Evolutionary conservation across 768 basidiomycete species (phyloP), one percentile per base, ranked within the genome.

Genomic region (Phaeotremella skinneri): DNA sequence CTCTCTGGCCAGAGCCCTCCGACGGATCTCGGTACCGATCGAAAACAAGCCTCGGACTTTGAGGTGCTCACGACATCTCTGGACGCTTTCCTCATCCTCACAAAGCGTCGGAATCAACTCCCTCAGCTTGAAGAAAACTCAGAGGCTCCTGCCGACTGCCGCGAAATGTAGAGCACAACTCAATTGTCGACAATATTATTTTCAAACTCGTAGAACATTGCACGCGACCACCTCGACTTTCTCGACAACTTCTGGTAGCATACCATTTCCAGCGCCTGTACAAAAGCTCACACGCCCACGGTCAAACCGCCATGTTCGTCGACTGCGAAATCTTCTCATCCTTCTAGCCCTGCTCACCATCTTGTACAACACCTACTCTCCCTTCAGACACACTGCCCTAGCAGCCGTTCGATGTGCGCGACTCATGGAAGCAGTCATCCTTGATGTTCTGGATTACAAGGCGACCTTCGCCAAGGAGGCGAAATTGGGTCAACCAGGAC

Each of bases 371-470:
- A 82, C 83, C 30, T 83, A 81, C 59, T 82, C 87, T 55, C 85
- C 90, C 1, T 85, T 90, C 69, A 82, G 90, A 42, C 87, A 94
- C 77, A 79, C 84, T 2, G 75, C 83, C 4, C 80, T 94, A 52
- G 91, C 93, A 11, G 79, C 82, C 23, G 79, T 85, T 43, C 83
- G 94, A 56, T 93, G 91, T 74, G 86, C 87, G 2, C 82, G 89
- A 51, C 83, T 96, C 53, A 91, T 87, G 52, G 79, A 84, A 82
- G 78, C 77, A 78, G 81, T 81, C 26, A 26, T 67, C 2, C 50
- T 72, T 16, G 63, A 73, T 54, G 63, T 77, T 11, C 21, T 72
- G 52, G 62, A 75, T 62, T 74, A 71, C 69, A 74, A 73, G 66
- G 49, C 49, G 49, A 74, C 66, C 26, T 79, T 78, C 61, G 61